These are phyloP conservation scores for Myriosclerotinia scirpicola DNA, from an alignment of 2,329 filamentous ascomycete genomes.

Conservation along the genomic window DNA sequence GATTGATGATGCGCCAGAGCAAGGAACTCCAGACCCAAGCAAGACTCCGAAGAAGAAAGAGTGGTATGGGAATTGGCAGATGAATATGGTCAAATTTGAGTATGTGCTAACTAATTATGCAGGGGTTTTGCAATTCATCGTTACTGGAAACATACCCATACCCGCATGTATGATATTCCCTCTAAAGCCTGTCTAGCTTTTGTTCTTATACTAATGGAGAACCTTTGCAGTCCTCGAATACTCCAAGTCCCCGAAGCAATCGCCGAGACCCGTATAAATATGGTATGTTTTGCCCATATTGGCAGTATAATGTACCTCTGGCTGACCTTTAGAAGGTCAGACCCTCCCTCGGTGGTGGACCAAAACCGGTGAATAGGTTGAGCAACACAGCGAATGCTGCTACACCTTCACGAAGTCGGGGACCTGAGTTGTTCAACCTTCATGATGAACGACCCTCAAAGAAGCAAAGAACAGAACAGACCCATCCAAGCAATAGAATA, in stretches of 20 bases:
- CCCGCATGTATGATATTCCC: not conserved
- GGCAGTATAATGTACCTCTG: too few relatives aligned
- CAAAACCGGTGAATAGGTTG: constrained; percentile 9
- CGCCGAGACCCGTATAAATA: not conserved
- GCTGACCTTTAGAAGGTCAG: constrained; percentile 7
- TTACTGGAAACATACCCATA: not conserved
- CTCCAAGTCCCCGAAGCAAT: not conserved
- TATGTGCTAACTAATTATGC: not conserved
- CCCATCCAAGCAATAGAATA: not conserved
- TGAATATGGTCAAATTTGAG: not conserved
- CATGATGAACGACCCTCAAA: not conserved
- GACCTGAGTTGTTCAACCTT: not conserved
- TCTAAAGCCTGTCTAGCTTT: not conserved
- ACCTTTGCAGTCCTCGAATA: not conserved
- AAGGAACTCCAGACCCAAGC: constrained; percentile 13
- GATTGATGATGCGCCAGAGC: constrained; percentile 16
- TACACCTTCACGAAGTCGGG: not conserved
- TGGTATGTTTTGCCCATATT: not conserved
- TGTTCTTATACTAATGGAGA: not conserved
- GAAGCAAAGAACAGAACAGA: constrained; percentile 4
- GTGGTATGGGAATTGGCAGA: constrained; percentile 19
- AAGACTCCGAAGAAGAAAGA: constrained; percentile 3
- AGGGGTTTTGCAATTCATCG: not conserved
- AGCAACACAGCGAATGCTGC: not conserved
- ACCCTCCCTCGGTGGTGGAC: not conserved